Evolutionary conservation across 495 filamentous ascomycete species (phyloP), one percentile per base, ranked within the genome.

Genomic region (Penicillium pulvis): DNA sequence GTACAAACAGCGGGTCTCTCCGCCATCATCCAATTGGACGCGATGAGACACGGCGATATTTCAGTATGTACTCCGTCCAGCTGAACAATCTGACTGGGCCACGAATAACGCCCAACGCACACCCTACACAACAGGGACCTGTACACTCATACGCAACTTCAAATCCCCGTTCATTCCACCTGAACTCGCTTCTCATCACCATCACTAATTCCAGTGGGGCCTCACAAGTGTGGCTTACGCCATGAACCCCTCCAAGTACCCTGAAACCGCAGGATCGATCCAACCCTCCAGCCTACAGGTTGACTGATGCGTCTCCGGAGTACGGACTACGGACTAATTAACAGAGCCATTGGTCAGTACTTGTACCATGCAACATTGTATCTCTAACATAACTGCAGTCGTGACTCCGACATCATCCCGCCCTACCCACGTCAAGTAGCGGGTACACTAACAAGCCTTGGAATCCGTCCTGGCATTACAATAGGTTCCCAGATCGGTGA

Each of bases 401-500:
- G 54, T 56, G 54, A 42, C 54, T 56, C 54, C 54, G 54, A 56
- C 43, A 44, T 56, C 42, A 1, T 23, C 45, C 36, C 17, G 43
- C 43, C 43, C 46, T 28, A 48, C 47, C 17, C 20, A 23, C 20
- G 20, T 23, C 20, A 23, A 23, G 20, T 23, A 23, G 20, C 20
- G 20, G 20, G 20, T 23, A 31, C 28, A 14, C 26, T 12, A 47
- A 8, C 11, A 50, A 42, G 6, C 33, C 54, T 20, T 30, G 33
- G 24, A 39, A 48, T 14, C 16, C 23, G 9, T 26, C 28, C 2
- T 20, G 23, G 20, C 17, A 16, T 30, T 17, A 45, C 52, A 12
- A 23, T 8, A 39, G 46, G 24, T 45, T 52, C 56, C 49, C 35
- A 30, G 59, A 61, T 56, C 59, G 54, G 43, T 41, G 53, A 58